Base-by-base conservation (phyloP, 352 stramenopile species). In the Pythium plurisporium region DNA sequence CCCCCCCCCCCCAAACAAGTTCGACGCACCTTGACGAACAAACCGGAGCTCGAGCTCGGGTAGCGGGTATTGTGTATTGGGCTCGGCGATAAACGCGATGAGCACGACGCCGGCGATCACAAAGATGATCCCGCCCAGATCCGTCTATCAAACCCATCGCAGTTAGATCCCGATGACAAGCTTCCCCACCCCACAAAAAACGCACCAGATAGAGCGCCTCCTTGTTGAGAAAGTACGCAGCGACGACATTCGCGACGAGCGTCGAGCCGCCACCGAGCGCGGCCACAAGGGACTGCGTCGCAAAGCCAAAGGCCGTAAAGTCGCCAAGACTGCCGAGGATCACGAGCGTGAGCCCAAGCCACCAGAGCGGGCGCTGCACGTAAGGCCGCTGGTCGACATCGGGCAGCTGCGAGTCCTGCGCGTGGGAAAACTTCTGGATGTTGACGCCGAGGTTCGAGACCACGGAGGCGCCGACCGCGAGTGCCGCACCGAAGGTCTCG, bases 271-370 rank as follows among this genome's bases (percentile, higher is more conserved):
- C 86, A 14, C 89, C 89, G 20, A 96, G 67, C 20, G 87, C 86
- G 0, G 87, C 87, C 19, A 96, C 87, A 22, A 96, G 79, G 47
- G 82, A 91, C 67, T 96, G 89, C 30, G 89, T 89, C 2, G 89
- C 89, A 51, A 96, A 96, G 4, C 86, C 87, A 53, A 96, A 94
- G 9, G 89, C 87, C 23, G 77, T 77, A 56, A 96, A 96, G 69
- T 96, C 89, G 25, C 86, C 86, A 41, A 96, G 45, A 38, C 82
- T 94, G 34, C 89, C 89, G 14, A 94, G 44, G 12, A 89, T 65
- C 19, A 96, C 83, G 36, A 95, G 72, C 14, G 73, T 59, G 7
- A 96, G 65, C 0, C 89, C 89, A 34, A 96, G 7, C 81, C 85
- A 93, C 89, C 89, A 96, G 37, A 96, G 65, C 26, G 89, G 89